Percentiles rank a stretch among this genome's conserved stretches.
Conservation (phyloP, 805 yeast species). For the Ogataea pignaliae region DNA sequence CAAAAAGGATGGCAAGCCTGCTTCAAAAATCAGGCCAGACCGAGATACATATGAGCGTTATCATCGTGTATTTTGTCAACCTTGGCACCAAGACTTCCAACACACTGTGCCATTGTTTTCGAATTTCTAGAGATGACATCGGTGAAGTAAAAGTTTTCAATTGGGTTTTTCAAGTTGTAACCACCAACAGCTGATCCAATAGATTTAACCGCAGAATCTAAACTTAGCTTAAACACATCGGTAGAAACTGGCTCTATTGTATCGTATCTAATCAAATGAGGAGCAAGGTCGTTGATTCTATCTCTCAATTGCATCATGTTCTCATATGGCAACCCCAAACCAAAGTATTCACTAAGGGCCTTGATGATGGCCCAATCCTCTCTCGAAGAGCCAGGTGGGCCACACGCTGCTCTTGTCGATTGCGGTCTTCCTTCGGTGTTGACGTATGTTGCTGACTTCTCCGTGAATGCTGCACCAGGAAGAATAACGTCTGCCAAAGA, state of each 20-base stretch:
- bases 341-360: constrained; percentile 76
- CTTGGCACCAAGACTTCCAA: constrained; percentile 64
- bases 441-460: constrained; percentile 77
- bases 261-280: constrained; percentile 73
- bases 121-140: constrained; percentile 84
- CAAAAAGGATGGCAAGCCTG: not conserved
- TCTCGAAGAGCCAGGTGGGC: constrained; percentile 84
- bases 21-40: constrained; percentile 21
- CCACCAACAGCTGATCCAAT: constrained; percentile 34
- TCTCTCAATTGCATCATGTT: constrained; percentile 61
- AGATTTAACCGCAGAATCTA: constrained; percentile 34
- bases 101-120: constrained; percentile 87
- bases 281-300: constrained; percentile 73
- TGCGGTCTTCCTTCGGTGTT: constrained; percentile 91
- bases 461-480: constrained; percentile 88
- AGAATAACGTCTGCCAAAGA: constrained; percentile 81
- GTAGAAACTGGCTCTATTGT: constrained; percentile 63
- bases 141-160: constrained; percentile 82
- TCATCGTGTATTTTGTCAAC: constrained; percentile 54
- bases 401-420: constrained; percentile 78
- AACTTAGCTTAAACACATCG: constrained; percentile 54
- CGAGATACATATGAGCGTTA: constrained; percentile 32
- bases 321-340: constrained; percentile 70
- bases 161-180: constrained; percentile 56
- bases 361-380: constrained; percentile 88